These are phyloP conservation scores for Mycotypha africana DNA, from an alignment of 371 early-diverging fungal species.

Conservation along the genomic window DNA sequence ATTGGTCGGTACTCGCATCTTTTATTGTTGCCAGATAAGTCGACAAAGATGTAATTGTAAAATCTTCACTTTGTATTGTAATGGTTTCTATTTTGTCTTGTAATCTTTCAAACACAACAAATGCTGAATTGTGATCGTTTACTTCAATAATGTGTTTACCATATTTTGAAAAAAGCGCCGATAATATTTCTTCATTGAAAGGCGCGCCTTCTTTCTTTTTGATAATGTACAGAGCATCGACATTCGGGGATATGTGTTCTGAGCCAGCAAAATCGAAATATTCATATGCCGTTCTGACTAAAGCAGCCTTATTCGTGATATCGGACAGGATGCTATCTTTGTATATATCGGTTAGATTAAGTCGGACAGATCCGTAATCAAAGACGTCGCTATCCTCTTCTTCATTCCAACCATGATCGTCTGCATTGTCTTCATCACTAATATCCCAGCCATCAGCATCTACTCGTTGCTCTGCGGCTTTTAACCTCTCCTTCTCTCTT, in stretches of 20 bases:
- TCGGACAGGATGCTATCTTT: constrained; percentile 9
- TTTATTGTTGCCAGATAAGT: no score
- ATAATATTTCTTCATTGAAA: constrained; percentile 2
- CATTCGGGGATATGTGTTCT: constrained; percentile 12
- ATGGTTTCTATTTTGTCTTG: constrained; percentile 1
- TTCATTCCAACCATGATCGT: constrained; percentile 11
- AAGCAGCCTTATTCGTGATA: constrained; percentile 25
- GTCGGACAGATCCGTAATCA: constrained; percentile 31
- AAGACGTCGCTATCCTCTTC: constrained; percentile 28
- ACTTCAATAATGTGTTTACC: constrained; percentile 28
- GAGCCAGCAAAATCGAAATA: constrained; percentile 30
- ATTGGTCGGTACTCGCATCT: no score
- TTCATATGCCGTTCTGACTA: constrained; percentile 31
- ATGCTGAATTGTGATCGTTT: constrained; percentile 12
- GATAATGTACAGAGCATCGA: constrained; percentile 11
- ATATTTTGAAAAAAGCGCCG: constrained; percentile 9
- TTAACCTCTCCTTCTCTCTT: constrained; percentile 8
- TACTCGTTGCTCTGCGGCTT: constrained; percentile 3
- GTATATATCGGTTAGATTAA: constrained; percentile 15
- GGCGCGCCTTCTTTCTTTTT: background rate
- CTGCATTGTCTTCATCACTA: constrained; percentile 27
- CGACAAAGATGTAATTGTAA: no score
- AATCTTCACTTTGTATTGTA: no score
- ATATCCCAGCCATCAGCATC: constrained; percentile 32
- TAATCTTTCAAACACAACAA: constrained; percentile 27